Percentiles rank a stretch among this genome's conserved stretches.
Conservation (phyloP, 768 basidiomycete species). For the Kwoniella botswanensis region DNA sequence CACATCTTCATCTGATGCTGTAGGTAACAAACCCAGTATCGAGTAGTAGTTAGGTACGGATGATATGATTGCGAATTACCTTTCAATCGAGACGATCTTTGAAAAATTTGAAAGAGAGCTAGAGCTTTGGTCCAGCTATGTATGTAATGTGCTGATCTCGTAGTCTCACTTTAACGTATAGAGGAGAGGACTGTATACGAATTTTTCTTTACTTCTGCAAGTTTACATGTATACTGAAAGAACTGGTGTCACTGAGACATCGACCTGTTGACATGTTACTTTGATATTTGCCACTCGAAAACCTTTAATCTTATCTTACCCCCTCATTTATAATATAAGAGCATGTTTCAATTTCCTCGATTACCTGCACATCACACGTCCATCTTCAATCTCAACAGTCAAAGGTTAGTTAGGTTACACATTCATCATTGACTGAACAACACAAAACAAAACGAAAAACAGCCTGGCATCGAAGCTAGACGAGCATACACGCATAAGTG, state of each 20-base stretch:
- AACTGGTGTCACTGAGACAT: too few relatives aligned
- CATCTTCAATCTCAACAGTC: background rate
- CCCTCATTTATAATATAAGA: background rate
- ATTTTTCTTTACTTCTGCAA: too few relatives aligned
- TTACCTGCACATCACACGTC: slow-evolving; percentile 8
- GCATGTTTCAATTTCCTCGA: background rate
- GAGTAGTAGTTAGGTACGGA: slow-evolving; percentile 37
- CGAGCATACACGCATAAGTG: slow-evolving; percentile 10
- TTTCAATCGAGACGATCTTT: background rate
- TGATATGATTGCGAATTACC: slow-evolving; percentile 1
- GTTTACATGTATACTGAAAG: too few relatives aligned
- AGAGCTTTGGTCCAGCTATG: too few relatives aligned
- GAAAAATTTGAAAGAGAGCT: too few relatives aligned
- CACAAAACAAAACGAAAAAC: background rate
- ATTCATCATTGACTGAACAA: too few relatives aligned
- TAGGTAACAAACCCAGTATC: slow-evolving; percentile 34
- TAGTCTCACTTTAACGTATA: too few relatives aligned
- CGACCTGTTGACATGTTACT: too few relatives aligned
- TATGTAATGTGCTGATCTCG: too few relatives aligned
- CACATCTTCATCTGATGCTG: slow-evolving; percentile 40
- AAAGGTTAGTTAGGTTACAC: background rate
- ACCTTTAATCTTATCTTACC: slow-evolving; percentile 7
- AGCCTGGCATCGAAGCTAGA: background rate
- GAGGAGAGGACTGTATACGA: too few relatives aligned
- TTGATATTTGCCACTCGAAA: slow-evolving; percentile 18